Base-by-base conservation (phyloP, 768 basidiomycete genomes). In the Mycena leptocephala region DNA sequence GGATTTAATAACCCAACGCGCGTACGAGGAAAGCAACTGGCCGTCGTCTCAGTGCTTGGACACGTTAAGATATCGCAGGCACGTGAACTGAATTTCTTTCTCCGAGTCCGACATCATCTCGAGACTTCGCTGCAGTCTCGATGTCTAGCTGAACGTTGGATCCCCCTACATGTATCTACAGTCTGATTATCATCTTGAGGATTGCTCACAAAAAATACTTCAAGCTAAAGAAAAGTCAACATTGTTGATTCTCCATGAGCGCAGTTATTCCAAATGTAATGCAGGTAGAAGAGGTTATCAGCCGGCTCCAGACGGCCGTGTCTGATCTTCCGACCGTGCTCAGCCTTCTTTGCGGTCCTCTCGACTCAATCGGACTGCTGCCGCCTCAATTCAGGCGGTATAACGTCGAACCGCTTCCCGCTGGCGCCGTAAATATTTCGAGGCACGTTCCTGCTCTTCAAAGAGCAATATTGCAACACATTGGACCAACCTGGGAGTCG, bases 401-500 rank as follows among this genome's bases (percentile, higher is more conserved):
- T 81, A 89, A 91, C 77, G 79, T 81, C 18, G 79, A 85, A 22
- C 87, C 89, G 1, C 81, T 90, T 11, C 77, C 86, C 1, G 37
- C 71, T 4, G 81, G 79, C 5, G 78, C 83, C 16, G 70, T 89
- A 62, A 82, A 83, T 74, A 75, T 88, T 61, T 78, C 71, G 10
- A 88, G 85, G 77, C 87, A 90, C 74, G 70, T 91, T 30, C 90
- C 93, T 5, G 81, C 84, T 1, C 83, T 97, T n/a, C 96, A 98
- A 80, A 86, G 88, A 61, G 87, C 86, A 13, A 82, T 97, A 16
- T 80, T 97, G 32, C 90, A 90, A 76, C 87, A 92, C 75, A 86
- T 96, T 63, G 81, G 92, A 5, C 95, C 95, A 0, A 89, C 90
- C 39, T 98, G 96, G 95, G 89, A 91, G 46, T 79, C 85, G 1